Conservation (phyloP, 1,284 basidiomycete species). For the Phellinidium pouzarii region DNA sequence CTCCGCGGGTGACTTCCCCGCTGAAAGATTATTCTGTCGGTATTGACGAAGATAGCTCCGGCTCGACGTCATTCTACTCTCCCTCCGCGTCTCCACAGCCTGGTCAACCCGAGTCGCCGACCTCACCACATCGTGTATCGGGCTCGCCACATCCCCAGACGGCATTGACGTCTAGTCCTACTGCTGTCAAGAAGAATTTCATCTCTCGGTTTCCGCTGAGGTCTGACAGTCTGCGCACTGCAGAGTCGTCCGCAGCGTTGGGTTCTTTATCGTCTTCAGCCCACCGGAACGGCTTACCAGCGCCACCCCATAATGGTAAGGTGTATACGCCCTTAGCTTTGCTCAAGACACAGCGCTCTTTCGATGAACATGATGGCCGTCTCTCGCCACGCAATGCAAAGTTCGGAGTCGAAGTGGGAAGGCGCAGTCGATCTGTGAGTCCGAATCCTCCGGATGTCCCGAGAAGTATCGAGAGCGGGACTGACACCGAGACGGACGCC, state of each 20-base stretch:
- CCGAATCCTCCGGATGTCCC: constrained; percentile 46
- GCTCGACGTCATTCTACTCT: constrained; percentile 15
- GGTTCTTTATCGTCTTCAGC: neutral
- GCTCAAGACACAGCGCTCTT: constrained; percentile 13
- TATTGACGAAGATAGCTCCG: constrained; percentile 8
- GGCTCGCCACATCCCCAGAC: neutral
- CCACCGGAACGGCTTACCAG: constrained; percentile 7
- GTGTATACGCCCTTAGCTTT: neutral
- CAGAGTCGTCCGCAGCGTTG: neutral
- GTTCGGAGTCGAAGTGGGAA: constrained; percentile 6
- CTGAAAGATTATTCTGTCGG: constrained; percentile 15
- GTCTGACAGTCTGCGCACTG: constrained; percentile 13
- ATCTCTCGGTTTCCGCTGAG: constrained; percentile 14
- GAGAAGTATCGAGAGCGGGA: constrained; percentile 64
- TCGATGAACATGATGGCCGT: constrained; percentile 14
- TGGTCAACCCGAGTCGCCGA: neutral
- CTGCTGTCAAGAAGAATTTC: no score
- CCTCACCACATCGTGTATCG: constrained; percentile 6
- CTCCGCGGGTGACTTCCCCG: constrained; percentile 15
- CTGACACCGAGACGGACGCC: constrained; percentile 56
- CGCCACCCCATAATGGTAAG: constrained; percentile 13
- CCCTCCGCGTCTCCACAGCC: constrained; percentile 13
- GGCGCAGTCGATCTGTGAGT: constrained; percentile 17
- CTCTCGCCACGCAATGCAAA: constrained; percentile 13
- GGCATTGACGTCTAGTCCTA: neutral